Evolutionary conservation across 2,329 filamentous ascomycete species (phyloP).

Genomic region (Botrytis porri): DNA sequence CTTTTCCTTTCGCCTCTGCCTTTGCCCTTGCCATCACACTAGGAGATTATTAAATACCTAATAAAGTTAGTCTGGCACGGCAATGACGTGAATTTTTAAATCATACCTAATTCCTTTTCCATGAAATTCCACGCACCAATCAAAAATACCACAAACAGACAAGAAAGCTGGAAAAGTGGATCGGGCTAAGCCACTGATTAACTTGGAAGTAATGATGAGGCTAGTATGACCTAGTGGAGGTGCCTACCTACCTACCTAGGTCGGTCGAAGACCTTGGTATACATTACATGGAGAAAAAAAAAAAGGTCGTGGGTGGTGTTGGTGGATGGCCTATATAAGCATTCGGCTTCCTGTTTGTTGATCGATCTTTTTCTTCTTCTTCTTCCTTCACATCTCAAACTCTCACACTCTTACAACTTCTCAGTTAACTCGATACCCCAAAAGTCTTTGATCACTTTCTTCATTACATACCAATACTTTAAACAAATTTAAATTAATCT

Average conservation of each 20-base stretch:
- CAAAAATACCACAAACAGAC: background rate
- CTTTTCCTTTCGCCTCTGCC: background rate
- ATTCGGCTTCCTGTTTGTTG: background rate
- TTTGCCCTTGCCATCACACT: background rate
- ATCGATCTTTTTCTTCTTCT: background rate
- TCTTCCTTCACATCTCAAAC: background rate
- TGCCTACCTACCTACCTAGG: background rate
- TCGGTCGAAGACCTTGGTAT: background rate
- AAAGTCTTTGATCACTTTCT: background rate
- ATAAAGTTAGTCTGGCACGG: background rate
- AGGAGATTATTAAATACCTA: background rate
- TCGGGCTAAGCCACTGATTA: background rate
- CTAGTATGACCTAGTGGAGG: background rate
- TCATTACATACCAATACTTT: background rate
- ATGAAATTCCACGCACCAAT: background rate
- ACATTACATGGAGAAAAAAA: background rate
- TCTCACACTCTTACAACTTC: background rate
- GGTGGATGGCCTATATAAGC: background rate
- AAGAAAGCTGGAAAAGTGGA: background rate
- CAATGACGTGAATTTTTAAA: background rate
- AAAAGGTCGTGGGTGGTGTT: background rate
- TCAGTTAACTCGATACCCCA: background rate
- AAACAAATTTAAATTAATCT: background rate
- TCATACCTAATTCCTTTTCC: background rate
- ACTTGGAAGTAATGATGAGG: conserved; percentile 1